These are phyloP conservation scores for Mycena albidolilacea DNA, from an alignment of 768 basidiomycete genomes.

Conservation along the genomic window DNA sequence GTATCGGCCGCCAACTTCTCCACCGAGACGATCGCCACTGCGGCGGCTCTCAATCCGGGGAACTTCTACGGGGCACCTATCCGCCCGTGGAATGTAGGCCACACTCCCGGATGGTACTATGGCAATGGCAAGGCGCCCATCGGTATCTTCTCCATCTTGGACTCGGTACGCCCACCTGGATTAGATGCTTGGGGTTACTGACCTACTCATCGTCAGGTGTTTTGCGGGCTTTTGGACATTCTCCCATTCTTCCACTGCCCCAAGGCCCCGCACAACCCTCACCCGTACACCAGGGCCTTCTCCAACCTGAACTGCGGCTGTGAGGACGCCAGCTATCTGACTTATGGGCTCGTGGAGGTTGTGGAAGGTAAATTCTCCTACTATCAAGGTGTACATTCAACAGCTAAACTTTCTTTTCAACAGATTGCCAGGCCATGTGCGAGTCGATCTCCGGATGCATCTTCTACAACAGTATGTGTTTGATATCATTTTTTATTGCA, in stretches of 20 bases:
- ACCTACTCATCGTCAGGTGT: not conserved
- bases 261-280: no score
- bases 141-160: constrained; percentile 10
- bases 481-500: not conserved
- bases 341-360: not conserved
- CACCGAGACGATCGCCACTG: not conserved
- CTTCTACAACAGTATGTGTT: constrained; percentile 16
- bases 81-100: constrained; percentile 16
- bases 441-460: constrained; percentile 2
- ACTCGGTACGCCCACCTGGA: not conserved
- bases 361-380: constrained; percentile 2
- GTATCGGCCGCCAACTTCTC: constrained; percentile 6
- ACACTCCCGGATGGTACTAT: constrained; percentile 32
- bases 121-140: not conserved
- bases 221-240: no score
- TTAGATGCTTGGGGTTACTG: not conserved
- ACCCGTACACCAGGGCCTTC: not conserved
- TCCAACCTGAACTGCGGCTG: not conserved
- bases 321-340: constrained; percentile 2
- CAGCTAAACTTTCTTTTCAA: not conserved
- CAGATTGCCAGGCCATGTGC: constrained; percentile 18
- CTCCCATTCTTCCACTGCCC: no score
- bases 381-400: not conserved
- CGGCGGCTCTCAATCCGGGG: no score
- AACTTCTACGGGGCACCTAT: constrained; percentile 30